Evolutionary conservation across 2,329 filamentous ascomycete species (phyloP).

Genomic region (Talaromyces sp.): DNA sequence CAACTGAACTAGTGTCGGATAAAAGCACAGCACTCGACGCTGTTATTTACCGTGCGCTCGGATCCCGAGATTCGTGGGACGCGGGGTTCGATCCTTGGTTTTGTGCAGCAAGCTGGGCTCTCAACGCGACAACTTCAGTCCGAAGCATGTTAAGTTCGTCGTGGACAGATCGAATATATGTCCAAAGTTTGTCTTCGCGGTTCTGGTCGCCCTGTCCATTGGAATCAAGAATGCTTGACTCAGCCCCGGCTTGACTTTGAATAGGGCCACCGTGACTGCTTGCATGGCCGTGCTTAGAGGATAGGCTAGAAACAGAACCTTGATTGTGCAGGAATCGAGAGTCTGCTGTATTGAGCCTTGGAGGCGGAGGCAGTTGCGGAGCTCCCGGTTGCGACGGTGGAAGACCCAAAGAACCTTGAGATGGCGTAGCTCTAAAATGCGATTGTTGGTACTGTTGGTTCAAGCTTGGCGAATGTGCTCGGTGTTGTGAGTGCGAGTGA

Average conservation of each 20-base stretch:
- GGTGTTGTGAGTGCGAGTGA: slow-evolving; percentile 37
- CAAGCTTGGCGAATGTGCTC: slow-evolving; percentile 38
- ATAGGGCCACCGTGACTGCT: slow-evolving; percentile 28
- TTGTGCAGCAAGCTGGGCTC: slow-evolving; percentile 30
- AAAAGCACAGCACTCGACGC: neutral
- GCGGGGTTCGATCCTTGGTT: slow-evolving; percentile 9
- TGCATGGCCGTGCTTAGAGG: slow-evolving; percentile 33
- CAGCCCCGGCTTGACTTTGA: slow-evolving; percentile 16
- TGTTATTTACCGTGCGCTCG: neutral
- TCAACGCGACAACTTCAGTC: slow-evolving; percentile 36
- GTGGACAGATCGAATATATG: slow-evolving; percentile 39
- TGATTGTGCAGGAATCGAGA: slow-evolving; percentile 37
- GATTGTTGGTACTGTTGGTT: slow-evolving; percentile 39
- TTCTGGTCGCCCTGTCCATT: slow-evolving; percentile 21
- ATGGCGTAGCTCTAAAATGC: slow-evolving; percentile 25
- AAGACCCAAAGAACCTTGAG: slow-evolving; percentile 22
- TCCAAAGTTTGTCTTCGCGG: slow-evolving; percentile 38
- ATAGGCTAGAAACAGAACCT: slow-evolving; percentile 24
- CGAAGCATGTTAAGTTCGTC: slow-evolving; percentile 36
- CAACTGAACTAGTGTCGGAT: neutral
- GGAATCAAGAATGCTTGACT: slow-evolving; percentile 16
- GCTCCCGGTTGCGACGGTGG: slow-evolving; percentile 33
- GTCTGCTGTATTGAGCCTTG: slow-evolving; percentile 35
- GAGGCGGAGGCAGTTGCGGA: slow-evolving; percentile 40
- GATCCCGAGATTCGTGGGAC: neutral